Base-by-base conservation (phyloP, 2,329 filamentous ascomycete species). In the Microcyclospora pomicola region DNA sequence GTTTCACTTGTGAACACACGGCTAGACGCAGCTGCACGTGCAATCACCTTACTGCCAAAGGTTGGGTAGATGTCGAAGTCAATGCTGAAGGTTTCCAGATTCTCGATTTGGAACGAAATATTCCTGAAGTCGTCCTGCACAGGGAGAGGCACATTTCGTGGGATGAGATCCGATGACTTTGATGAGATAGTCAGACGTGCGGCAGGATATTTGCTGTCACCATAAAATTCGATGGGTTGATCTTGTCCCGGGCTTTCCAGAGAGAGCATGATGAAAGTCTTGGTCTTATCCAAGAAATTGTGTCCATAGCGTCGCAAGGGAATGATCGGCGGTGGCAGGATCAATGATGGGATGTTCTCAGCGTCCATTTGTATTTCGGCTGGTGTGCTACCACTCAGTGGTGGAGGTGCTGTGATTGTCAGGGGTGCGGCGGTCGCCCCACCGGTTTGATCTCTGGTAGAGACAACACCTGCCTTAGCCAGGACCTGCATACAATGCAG, bases 11-110 rank as follows among this genome's bases (percentile, higher is more conserved):
- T 79, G 63, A 98, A 96, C 1, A 86, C 81, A 43, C 79, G 83
- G 1, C 91, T 85, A 19, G 95, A 72, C 11, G 86, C 91, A 37
- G 95, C 86, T 3, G 86, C 92, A 60, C 93, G 92, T 10, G 88
- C 91, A 56, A 98, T 96, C 36, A 96, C 82, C 62, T 94, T 96
- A 35, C 88, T 92, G 36, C 91, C 91, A 55, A 96, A 96, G 0
- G 91, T 94, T 0, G 91, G 88, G 59, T 91, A 98, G 32, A 98
- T 86, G 54, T 98, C 91, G 49, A 98, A 94, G 59, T 98, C 91
- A 46, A 98, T 80, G 12, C 85, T 80, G 60, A 98, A 98, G 0
- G 82, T 81, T 42, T 93, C 84, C 39, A 96, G 67, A 45, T 84
- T 91, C 60, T 98, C 91, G 37, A 96, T 81, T 55, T 98, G 91